Evolutionary conservation across 2,329 filamentous ascomycete species (phyloP), one percentile per base, ranked within the genome.

Genomic region (Tolypocladium amazonense): DNA sequence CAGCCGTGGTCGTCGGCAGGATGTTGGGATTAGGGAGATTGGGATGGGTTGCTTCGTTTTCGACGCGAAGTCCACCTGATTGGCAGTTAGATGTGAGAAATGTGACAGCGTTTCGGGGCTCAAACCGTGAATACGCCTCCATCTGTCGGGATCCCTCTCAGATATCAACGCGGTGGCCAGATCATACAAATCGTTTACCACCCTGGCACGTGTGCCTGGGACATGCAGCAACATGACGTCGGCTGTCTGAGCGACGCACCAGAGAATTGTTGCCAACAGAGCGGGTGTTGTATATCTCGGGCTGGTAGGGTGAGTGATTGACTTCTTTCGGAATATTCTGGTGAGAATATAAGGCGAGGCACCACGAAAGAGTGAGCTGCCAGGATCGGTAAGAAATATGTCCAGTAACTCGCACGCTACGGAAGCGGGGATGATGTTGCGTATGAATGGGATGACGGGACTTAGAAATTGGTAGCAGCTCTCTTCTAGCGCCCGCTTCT

Each of bases 271-370:
- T 0, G 75, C 72, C 7, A 81, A 66, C 5, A 81, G 67, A 1
- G 78, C 77, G 0, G 77, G 75, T 0, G 77, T 75, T 0, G 73
- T 75, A 12, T 66, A 68, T 30, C 79, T 72, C 1, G 77, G 76
- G 23, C 71, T 71, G 0, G 70, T 69, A 2, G 73, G 68, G 50
- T 76, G 71, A 0, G 77, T 67, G 5, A 81, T 69, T 0, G 77
- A 78, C 58, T 71, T 72, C 61, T 73, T 77, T 23, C 77, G 72
- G 53, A 80, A 75, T 58, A 81, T 72, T 27, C 75, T 70, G 0
- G 76, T 77, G 25, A 80, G 69, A 20, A 80, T 75, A 60, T 80
- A 80, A 0, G 79, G 78, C 4, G 77, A 80, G 0, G 76, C 73
- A 43, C 71, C 75, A 18, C 74, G 72, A 60, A 78, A 77, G 0